Percentiles rank a stretch among this genome's conserved stretches.
phyloP scores from a whole-genome alignment of 208 protist genomes.

The Angomonas ambiguus region DNA sequence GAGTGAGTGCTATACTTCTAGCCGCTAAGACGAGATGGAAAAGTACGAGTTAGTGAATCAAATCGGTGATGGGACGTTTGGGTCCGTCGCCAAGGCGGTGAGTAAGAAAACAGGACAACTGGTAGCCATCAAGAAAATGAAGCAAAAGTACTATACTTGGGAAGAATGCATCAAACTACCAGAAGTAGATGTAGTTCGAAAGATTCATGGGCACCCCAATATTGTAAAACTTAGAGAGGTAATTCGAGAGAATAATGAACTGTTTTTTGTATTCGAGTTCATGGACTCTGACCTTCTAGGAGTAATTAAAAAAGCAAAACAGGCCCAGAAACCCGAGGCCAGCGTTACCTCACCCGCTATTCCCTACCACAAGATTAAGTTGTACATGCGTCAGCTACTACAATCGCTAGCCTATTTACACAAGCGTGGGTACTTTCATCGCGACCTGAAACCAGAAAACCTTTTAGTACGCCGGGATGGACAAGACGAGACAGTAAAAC shows the following conservation, averaged over 20 bases:
- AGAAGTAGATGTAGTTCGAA: conserved; percentile 92
- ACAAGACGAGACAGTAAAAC: conserved; percentile 89
- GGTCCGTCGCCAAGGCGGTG: conserved; percentile 91
- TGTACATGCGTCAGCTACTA: conserved; percentile 90
- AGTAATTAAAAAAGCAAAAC: conserved; percentile 92
- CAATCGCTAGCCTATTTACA: conserved; percentile 96
- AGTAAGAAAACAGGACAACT: conserved; percentile 90
- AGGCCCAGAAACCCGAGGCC: conserved; percentile 28
- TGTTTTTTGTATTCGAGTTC: conserved; percentile 97
- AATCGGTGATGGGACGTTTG: conserved; percentile 96
- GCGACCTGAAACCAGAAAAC: conserved; percentile 98
- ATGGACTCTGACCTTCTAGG: conserved; percentile 97
- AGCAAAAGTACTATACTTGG: conserved; percentile 96
- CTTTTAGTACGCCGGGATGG: conserved; percentile 75
- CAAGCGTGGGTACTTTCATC: conserved; percentile 95
- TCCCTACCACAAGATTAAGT: conserved; percentile 83
- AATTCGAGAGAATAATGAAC: conserved; percentile 94
- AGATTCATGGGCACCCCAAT: conserved; percentile 95
- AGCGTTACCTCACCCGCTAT: conserved; percentile 39
- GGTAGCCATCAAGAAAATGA: conserved; percentile 99
- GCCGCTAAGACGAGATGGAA: conserved; percentile 86
- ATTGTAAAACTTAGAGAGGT: conserved; percentile 97
- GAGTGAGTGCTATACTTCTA: too few species aligned
- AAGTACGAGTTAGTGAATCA: conserved; percentile 92
- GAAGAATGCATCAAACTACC: conserved; percentile 95